Conservation (phyloP, 164 flowering plant genomes). For the Aristolochia contorta region DNA sequence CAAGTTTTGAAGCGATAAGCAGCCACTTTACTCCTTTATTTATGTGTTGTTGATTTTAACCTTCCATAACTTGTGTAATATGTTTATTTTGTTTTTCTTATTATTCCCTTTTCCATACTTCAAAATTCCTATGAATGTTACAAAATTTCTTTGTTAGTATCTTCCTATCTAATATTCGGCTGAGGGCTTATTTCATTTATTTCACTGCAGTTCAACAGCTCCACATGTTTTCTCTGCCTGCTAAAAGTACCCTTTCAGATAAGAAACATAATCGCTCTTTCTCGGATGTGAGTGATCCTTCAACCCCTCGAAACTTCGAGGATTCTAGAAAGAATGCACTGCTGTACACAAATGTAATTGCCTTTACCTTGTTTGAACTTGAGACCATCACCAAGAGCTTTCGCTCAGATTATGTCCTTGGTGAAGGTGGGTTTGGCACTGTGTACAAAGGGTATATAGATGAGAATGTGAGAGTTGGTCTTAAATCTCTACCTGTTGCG, state of each 20-base stretch:
- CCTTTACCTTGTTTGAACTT: constrained; percentile 80
- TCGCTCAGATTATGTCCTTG: constrained; percentile 85
- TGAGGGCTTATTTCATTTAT: neutral
- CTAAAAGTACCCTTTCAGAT: constrained; percentile 24
- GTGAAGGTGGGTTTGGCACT: constrained; percentile 96
- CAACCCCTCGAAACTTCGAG: constrained; percentile 46
- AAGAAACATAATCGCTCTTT: constrained; percentile 61
- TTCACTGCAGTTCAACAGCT: constrained; percentile 53
- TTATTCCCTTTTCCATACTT: neutral
- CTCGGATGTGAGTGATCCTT: constrained; percentile 84
- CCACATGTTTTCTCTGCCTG: constrained; percentile 27
- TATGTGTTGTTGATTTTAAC: no score
- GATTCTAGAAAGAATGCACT: constrained; percentile 59
- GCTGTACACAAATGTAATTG: constrained; percentile 69
- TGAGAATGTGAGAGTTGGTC: constrained; percentile 93
- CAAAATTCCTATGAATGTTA: neutral
- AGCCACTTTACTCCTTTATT: no score
- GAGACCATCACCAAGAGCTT: constrained; percentile 98
- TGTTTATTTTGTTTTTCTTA: neutral
- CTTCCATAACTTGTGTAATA: no score
- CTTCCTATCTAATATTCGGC: neutral
- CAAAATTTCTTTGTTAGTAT: neutral
- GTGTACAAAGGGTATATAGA: constrained; percentile 98
- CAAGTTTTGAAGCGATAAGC: no score
- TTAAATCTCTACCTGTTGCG: constrained; percentile 90